These are phyloP conservation scores for Candida lessepsii DNA, from an alignment of 805 yeast species.

Conservation along the genomic window DNA sequence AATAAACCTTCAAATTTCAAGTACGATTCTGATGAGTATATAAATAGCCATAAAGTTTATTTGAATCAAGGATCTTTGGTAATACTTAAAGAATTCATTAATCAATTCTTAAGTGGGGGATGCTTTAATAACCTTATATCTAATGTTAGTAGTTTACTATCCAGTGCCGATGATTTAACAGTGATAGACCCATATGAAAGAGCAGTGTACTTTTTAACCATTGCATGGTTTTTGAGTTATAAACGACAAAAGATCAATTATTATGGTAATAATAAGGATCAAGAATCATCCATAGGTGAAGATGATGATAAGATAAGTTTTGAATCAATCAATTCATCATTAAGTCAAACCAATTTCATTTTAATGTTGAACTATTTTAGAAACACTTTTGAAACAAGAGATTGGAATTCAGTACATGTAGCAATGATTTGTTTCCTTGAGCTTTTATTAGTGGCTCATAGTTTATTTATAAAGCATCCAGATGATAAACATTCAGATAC, in stretches of 20 bases:
- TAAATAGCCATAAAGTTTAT: constrained; percentile 23
- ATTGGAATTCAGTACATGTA: constrained; percentile 66
- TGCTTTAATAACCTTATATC: constrained; percentile 68
- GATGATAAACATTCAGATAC: too few relatives aligned
- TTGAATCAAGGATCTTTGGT: constrained; percentile 26
- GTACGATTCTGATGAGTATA: constrained; percentile 42
- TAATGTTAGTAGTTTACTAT: constrained; percentile 46
- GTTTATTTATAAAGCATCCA: constrained; percentile 37
- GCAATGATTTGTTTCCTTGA: constrained; percentile 67
- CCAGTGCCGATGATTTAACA: constrained; percentile 29
- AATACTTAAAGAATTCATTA: constrained; percentile 47
- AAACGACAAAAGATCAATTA: constrained; percentile 41
- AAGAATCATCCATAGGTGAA: constrained; percentile 12
- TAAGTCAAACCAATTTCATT: constrained; percentile 61
- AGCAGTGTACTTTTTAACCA: constrained; percentile 52
- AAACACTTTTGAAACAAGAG: constrained; percentile 39
- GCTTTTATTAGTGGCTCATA: constrained; percentile 48
- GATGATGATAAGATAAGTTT: constrained; percentile 32
- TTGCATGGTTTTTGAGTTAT: constrained; percentile 75
- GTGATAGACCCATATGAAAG: constrained; percentile 35
- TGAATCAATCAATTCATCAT: constrained; percentile 51
- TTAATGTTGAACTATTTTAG: constrained; percentile 49
- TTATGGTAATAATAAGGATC: constrained; percentile 10
- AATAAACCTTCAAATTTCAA: constrained; percentile 38
- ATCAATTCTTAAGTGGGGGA: constrained; percentile 60